Conservation (phyloP, 2,329 filamentous ascomycete genomes). For the Myriosclerotinia duriaeana region DNA sequence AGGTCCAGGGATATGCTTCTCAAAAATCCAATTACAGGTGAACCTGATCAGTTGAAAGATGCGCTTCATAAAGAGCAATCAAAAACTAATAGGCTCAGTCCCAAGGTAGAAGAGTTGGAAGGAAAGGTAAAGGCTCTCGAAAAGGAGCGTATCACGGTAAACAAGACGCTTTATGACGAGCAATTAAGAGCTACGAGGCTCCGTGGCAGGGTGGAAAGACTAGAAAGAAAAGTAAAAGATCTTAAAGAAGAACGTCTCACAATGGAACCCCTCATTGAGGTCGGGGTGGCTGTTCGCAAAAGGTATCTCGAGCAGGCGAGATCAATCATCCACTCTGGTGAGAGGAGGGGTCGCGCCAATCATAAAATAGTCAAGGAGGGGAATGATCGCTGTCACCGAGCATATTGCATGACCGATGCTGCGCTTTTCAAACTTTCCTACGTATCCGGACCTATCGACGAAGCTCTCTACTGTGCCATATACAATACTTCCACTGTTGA, state of each 20-base stretch:
- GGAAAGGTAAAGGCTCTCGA: no score
- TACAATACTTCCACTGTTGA: neutral
- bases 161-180: no score
- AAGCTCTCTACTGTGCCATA: neutral
- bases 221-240: neutral
- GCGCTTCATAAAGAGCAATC: no score
- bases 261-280: conserved; percentile 6
- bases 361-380: neutral
- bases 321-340: neutral
- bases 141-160: no score
- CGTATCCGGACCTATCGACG: neutral
- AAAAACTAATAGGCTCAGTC: no score
- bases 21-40: no score
- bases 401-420: conserved; percentile 6
- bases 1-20: no score
- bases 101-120: no score
- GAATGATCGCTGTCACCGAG: conserved; percentile 19
- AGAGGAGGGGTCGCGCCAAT: neutral
- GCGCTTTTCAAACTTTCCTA: neutral
- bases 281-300: conserved; percentile 13
- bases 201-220: neutral
- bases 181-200: no score
- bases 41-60: no score
- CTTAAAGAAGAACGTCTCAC: neutral
- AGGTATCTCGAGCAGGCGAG: conserved; percentile 19